phyloP scores from a whole-genome alignment of 73 alveolate species.

The Paraurostyla sp. region DNA sequence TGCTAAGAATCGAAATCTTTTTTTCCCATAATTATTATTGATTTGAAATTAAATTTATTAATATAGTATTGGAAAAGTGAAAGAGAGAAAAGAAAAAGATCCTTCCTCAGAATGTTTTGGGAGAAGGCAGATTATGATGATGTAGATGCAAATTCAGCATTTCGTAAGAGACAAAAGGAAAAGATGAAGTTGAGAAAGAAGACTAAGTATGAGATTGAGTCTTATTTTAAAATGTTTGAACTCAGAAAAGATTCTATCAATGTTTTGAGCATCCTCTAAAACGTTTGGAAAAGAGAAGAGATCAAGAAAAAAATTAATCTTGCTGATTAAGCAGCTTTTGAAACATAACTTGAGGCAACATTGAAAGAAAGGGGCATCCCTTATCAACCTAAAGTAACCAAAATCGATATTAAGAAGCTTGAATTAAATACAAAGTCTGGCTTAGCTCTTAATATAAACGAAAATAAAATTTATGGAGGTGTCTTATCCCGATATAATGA shows the following conservation, averaged over 20 bases:
- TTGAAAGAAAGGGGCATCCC: slow-evolving; percentile 18
- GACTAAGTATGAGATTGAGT: slow-evolving; percentile 55
- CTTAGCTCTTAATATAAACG: background rate
- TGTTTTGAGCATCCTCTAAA: background rate
- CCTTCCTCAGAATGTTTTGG: slow-evolving; percentile 49
- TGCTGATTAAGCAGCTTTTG: background rate
- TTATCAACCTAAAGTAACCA: background rate
- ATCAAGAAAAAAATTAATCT: background rate
- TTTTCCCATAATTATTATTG: slow-evolving; percentile 17
- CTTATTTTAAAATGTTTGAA: slow-evolving; percentile 43
- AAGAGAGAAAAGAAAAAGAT: slow-evolving; percentile 45
- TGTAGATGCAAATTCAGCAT: slow-evolving; percentile 9
- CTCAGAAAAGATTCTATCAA: background rate
- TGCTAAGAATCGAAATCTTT: background rate
- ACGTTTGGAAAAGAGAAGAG: slow-evolving; percentile 9
- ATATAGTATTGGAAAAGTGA: slow-evolving; percentile 55
- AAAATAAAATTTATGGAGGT: background rate
- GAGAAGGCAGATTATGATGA: slow-evolving; percentile 60
- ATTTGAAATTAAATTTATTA: background rate
- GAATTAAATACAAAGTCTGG: background rate
- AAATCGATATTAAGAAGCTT: background rate
- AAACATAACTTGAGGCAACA: background rate
- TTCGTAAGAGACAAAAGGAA: slow-evolving; percentile 41
- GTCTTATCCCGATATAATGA: background rate
- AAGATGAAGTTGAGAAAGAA: slow-evolving; percentile 49